Percentiles rank a stretch among this genome's conserved stretches.
phyloP scores from a whole-genome alignment of 2,329 filamentous ascomycete species.

The Dendryphion nanum region DNA sequence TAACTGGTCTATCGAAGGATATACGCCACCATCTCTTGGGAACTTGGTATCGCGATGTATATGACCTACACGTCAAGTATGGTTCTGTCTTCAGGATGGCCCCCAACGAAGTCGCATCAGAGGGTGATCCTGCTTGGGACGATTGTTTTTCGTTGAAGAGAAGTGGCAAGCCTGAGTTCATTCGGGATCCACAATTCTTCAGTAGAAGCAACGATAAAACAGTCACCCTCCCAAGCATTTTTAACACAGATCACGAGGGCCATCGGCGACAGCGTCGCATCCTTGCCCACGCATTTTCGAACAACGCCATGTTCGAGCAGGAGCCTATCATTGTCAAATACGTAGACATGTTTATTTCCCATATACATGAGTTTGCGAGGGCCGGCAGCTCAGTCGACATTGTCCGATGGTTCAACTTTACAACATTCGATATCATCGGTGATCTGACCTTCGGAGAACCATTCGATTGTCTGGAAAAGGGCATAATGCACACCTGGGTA shows the following conservation, averaged over 20 bases:
- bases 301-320: constrained; percentile 42
- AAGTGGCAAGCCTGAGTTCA: too few relatives aligned
- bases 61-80: not conserved
- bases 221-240: too few relatives aligned
- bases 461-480: constrained; percentile 27
- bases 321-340: constrained; percentile 40
- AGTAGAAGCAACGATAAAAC: constrained; percentile 1
- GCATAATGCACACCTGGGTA: not conserved
- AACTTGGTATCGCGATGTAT: not conserved
- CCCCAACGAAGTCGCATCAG: too few relatives aligned
- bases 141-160: too few relatives aligned
- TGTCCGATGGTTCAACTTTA: constrained; percentile 26
- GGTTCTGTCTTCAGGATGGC: not conserved
- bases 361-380: constrained; percentile 22
- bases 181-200: too few relatives aligned
- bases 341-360: constrained; percentile 38
- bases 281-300: constrained; percentile 42
- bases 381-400: constrained; percentile 19
- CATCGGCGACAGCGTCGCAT: constrained; percentile 25
- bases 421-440: constrained; percentile 28
- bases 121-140: too few relatives aligned
- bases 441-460: constrained; percentile 33
- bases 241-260: too few relatives aligned
- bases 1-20: too few relatives aligned
- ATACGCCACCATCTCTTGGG: too few relatives aligned